Conservation (phyloP, 768 basidiomycete genomes). For the Boletus vinaceobasis region DNA sequence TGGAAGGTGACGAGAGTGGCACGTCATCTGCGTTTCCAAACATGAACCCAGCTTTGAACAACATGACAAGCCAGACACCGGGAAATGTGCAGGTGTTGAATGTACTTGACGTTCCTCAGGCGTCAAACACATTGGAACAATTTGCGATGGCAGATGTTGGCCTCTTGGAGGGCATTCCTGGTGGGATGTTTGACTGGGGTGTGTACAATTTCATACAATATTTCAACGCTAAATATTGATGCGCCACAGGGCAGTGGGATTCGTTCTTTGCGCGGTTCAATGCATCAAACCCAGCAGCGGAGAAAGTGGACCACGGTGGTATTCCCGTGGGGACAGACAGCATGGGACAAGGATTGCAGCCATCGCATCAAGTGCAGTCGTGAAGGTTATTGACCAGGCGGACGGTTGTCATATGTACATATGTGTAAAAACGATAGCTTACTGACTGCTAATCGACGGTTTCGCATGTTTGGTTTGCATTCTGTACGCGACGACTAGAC, state of each 20-base stretch:
- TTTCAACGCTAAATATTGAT: not conserved
- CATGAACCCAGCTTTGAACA: constrained; percentile 76
- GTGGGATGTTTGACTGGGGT: constrained; percentile 89
- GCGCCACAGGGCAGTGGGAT: constrained; percentile 70
- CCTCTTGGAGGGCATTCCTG: constrained; percentile 76
- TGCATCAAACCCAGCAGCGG: constrained; percentile 3
- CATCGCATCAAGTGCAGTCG: not conserved
- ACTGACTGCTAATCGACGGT: constrained; percentile 12
- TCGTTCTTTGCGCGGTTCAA: constrained; percentile 69
- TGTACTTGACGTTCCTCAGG: constrained; percentile 59
- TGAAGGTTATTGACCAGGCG: not conserved
- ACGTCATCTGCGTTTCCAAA: constrained; percentile 40
- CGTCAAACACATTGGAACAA: constrained; percentile 54
- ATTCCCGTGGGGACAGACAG: not conserved
- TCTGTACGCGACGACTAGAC: constrained; percentile 7
- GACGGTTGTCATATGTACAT: constrained; percentile 16
- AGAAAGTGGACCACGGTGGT: not conserved
- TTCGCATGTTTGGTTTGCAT: not conserved
- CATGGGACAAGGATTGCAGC: not conserved
- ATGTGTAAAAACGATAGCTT: constrained; percentile 5
- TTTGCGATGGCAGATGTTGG: constrained; percentile 64
- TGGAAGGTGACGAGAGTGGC: constrained; percentile 29
- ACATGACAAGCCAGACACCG: constrained; percentile 30
- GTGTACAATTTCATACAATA: constrained; percentile 30
- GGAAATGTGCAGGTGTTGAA: constrained; percentile 76